Conservation (phyloP, 179 eudicot species). For the Corrigiola litoralis region DNA sequence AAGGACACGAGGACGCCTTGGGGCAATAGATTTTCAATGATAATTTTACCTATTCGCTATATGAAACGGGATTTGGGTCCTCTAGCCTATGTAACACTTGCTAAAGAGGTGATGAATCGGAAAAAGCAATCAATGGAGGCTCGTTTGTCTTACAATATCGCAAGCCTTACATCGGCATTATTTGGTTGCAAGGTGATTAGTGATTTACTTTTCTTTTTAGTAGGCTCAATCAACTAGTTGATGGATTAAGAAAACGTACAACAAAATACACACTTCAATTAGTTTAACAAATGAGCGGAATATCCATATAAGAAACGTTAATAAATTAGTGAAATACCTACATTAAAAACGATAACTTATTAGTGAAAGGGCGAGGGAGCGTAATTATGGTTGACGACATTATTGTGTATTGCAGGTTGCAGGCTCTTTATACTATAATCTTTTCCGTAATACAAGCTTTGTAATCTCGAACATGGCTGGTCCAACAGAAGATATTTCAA, state of each 20-base stretch:
- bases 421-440: conserved; percentile 38
- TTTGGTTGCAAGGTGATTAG: conserved; percentile 56
- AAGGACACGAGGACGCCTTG: conserved; percentile 35
- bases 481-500: conserved; percentile 42
- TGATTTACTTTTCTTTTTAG: too few species aligned
- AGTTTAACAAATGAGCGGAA: too few species aligned
- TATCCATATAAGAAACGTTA: too few species aligned
- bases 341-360: too few species aligned
- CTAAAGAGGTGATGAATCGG: conserved; percentile 53
- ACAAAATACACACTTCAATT: too few species aligned
- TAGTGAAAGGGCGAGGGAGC: too few species aligned
- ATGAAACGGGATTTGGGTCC: conserved; percentile 33
- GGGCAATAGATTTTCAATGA: conserved; percentile 61
- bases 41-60: conserved; percentile 51
- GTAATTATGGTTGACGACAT: not conserved
- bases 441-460: conserved; percentile 56
- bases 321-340: too few species aligned
- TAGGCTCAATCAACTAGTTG: too few species aligned
- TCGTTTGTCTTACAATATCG: conserved; percentile 35
- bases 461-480: conserved; percentile 64
- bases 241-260: too few species aligned
- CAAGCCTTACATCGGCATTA: conserved; percentile 30
- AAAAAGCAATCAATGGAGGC: conserved; percentile 67
- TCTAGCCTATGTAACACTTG: conserved; percentile 37
- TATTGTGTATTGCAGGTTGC: conserved; percentile 35